Percentiles rank a stretch among this genome's conserved stretches.
Conservation (phyloP, 106 monocot genomes). For the Phalaenopsis equestris region DNA sequence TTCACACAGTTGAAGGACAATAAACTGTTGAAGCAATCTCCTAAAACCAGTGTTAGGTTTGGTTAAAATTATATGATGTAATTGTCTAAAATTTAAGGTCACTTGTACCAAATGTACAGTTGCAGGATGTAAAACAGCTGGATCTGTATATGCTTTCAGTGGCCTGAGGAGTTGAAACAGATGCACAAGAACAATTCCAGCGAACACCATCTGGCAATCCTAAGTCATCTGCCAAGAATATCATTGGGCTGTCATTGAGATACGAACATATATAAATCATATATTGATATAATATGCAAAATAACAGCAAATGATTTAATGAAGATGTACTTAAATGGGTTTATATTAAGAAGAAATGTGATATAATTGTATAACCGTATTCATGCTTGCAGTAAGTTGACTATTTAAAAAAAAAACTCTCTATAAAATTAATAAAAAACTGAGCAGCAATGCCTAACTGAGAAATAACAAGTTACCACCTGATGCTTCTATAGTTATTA, state of each 20-base stretch:
- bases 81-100: background rate
- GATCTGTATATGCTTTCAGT: constrained; percentile 5
- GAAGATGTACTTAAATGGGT: background rate
- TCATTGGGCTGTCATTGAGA: background rate
- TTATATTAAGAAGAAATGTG: background rate
- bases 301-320: background rate
- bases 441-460: background rate
- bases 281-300: background rate
- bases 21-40: background rate
- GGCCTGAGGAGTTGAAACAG: background rate
- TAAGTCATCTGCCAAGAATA: background rate
- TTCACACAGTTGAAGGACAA: background rate
- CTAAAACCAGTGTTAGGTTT: background rate
- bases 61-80: background rate
- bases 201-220: constrained; percentile 1
- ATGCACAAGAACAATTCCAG: constrained; percentile 10
- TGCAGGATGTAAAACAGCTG: constrained; percentile 7
- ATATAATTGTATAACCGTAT: background rate
- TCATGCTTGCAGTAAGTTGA: background rate
- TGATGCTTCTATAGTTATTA: background rate
- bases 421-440: background rate
- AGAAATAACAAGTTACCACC: background rate
- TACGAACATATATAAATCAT: background rate
- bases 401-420: background rate
- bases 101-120: constrained; percentile 6